Percentiles rank a stretch among this genome's conserved stretches.
Evolutionary conservation across 345 rosid species (phyloP).

Genomic region (Ceriops zippeliana): DNA sequence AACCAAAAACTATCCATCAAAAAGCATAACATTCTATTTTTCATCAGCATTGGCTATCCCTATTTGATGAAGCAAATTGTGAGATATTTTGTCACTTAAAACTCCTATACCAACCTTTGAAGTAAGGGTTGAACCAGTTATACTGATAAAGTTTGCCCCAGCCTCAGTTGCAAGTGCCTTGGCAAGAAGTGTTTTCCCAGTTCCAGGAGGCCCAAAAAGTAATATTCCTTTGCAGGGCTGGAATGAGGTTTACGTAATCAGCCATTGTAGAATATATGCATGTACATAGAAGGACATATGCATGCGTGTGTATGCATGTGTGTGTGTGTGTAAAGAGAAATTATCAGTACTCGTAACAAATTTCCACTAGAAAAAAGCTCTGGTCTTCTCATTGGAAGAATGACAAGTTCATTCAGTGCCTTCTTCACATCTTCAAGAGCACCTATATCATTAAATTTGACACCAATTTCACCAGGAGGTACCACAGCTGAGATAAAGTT

Average conservation of each 20-base stretch:
- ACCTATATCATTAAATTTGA: constrained; percentile 86
- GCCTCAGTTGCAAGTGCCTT: constrained; percentile 99
- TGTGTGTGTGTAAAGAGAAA: constrained; percentile 5
- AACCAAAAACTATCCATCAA: too few relatives aligned
- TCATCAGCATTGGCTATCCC: too few relatives aligned
- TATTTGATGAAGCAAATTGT: too few relatives aligned
- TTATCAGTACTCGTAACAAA: constrained; percentile 66
- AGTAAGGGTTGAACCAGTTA: constrained; percentile 94
- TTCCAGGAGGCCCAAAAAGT: constrained; percentile 99
- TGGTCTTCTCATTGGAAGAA: constrained; percentile 98
- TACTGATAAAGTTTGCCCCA: constrained; percentile 91
- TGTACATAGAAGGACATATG: too few relatives aligned
- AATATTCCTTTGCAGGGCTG: constrained; percentile 99
- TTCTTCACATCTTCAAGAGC: constrained; percentile 96
- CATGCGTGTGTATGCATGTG: neutral
- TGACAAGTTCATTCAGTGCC: constrained; percentile 89
- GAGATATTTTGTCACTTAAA: neutral
- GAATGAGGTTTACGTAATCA: constrained; percentile 19
- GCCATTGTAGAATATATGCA: neutral
- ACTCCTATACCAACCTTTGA: constrained; percentile 63
- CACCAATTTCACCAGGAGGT: constrained; percentile 91
- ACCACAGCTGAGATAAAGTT: constrained; percentile 90
- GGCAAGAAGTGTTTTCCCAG: constrained; percentile 96
- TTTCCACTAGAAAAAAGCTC: constrained; percentile 90
- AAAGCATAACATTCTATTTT: too few relatives aligned